phyloP scores from a whole-genome alignment of 2,329 filamentous ascomycete genomes.

The Ophidiomyces ophidiicola region DNA sequence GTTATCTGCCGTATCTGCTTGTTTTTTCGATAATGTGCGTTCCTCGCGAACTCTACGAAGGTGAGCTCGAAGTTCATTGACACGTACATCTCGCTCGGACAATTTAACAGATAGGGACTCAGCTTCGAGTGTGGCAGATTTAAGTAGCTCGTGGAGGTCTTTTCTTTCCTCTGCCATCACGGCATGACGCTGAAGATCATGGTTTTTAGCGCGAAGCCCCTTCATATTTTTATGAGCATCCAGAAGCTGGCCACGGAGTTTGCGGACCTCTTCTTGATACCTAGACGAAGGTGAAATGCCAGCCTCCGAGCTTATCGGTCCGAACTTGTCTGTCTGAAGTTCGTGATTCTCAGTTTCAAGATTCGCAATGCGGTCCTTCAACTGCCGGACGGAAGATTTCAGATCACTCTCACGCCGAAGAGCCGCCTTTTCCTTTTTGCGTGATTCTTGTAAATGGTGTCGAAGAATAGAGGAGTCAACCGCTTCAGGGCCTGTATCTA shows the following conservation, averaged over 20 bases:
- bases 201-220: constrained; percentile 42
- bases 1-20: constrained; percentile 29
- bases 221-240: constrained; percentile 48
- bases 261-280: constrained; percentile 42
- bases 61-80: constrained; percentile 46
- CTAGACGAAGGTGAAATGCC: constrained; percentile 37
- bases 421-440: constrained; percentile 54
- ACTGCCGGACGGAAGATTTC: constrained; percentile 49
- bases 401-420: constrained; percentile 54
- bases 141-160: constrained; percentile 36
- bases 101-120: constrained; percentile 63
- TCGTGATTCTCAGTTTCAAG: constrained; percentile 58
- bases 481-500: constrained; percentile 23
- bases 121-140: constrained; percentile 38
- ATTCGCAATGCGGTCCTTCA: constrained; percentile 54
- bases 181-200: constrained; percentile 41
- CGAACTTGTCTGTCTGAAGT: constrained; percentile 41
- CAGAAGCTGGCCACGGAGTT: constrained; percentile 49
- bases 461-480: constrained; percentile 49
- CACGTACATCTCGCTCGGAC: constrained; percentile 53
- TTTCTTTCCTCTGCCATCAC: constrained; percentile 34
- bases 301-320: constrained; percentile 42
- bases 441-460: constrained; percentile 50
- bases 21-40: constrained; percentile 31
- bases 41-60: constrained; percentile 49